Percentiles rank a stretch among this genome's conserved stretches.
phyloP scores from a whole-genome alignment of 164 flowering plant species.

The Buxus sempervirens region DNA sequence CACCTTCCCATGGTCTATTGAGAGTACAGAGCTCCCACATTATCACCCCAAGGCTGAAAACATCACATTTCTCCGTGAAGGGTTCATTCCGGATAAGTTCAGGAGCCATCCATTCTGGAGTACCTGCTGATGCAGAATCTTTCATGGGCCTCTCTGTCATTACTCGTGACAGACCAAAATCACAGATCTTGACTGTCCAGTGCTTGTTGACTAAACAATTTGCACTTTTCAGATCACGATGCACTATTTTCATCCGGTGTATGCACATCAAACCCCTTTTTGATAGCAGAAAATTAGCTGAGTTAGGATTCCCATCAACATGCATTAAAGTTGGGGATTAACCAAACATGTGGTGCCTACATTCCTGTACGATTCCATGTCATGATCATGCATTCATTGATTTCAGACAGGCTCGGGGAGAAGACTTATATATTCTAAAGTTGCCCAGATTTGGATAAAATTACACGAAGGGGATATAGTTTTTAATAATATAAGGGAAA shows the following conservation, averaged over 20 bases:
- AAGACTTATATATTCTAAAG: no score
- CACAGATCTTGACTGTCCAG: slow-evolving; percentile 85
- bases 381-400: neutral
- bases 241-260: slow-evolving; percentile 90
- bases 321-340: neutral
- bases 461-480: no score
- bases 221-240: slow-evolving; percentile 90
- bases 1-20: slow-evolving; percentile 93
- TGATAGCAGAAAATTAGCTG: slow-evolving; percentile 9
- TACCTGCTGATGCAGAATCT: slow-evolving; percentile 82
- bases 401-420: no score
- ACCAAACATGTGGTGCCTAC: neutral
- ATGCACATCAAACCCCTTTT: slow-evolving; percentile 91
- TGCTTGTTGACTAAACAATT: slow-evolving; percentile 95
- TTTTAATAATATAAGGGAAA: no score
- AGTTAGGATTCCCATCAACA: slow-evolving; percentile 1
- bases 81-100: slow-evolving; percentile 93
- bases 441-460: no score
- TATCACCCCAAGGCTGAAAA: slow-evolving; percentile 95
- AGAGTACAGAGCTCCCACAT: slow-evolving; percentile 99
- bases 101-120: slow-evolving; percentile 99
- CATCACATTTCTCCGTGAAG: slow-evolving; percentile 88
- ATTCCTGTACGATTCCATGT: neutral
- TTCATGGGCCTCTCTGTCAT: slow-evolving; percentile 53
- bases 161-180: slow-evolving; percentile 91